phyloP scores from a whole-genome alignment of 2,329 filamentous ascomycete species.

The Geosmithia morbida region DNA sequence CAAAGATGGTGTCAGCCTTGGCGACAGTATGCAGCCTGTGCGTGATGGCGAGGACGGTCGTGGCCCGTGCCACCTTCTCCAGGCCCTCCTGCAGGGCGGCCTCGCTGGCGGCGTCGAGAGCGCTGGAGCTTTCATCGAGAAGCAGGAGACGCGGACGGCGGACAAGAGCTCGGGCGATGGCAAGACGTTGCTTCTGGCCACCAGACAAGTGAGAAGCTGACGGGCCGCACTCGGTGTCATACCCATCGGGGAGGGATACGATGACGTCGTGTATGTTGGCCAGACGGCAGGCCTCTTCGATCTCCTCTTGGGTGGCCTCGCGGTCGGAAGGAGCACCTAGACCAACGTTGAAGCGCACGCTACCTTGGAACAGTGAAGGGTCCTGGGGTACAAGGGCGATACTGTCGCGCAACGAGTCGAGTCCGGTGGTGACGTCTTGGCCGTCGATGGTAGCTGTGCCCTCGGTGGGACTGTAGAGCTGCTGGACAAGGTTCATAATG shows the following conservation, averaged over 20 bases:
- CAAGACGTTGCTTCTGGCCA: constrained; percentile 55
- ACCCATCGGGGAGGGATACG: constrained; percentile 35
- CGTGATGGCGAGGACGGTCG: constrained; percentile 27
- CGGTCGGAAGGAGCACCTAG: constrained; percentile 33
- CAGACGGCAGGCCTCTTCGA: constrained; percentile 44
- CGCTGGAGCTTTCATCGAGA: constrained; percentile 57
- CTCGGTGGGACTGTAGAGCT: constrained; percentile 35
- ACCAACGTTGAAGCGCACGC: constrained; percentile 30
- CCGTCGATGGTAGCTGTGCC: constrained; percentile 35
- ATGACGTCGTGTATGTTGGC: constrained; percentile 53
- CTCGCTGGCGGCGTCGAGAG: constrained; percentile 49
- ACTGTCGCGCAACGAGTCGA: constrained; percentile 24
- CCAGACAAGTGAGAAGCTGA: constrained; percentile 53
- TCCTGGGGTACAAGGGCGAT: constrained; percentile 37
- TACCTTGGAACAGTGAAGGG: constrained; percentile 32
- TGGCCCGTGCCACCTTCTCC: constrained; percentile 25
- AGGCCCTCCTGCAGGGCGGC: constrained; percentile 42
- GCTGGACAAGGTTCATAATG: constrained; percentile 31
- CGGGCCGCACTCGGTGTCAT: constrained; percentile 41
- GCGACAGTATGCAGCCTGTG: constrained; percentile 28
- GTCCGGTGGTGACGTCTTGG: constrained; percentile 20
- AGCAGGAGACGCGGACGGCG: constrained; percentile 50
- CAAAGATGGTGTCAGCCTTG: constrained; percentile 26
- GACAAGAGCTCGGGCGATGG: constrained; percentile 54
- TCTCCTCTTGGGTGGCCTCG: constrained; percentile 36